These are phyloP conservation scores for Physcomitrellopsis africana DNA, from an alignment of 225 moss, liverwort and hornwort genomes.

Conservation along the genomic window DNA sequence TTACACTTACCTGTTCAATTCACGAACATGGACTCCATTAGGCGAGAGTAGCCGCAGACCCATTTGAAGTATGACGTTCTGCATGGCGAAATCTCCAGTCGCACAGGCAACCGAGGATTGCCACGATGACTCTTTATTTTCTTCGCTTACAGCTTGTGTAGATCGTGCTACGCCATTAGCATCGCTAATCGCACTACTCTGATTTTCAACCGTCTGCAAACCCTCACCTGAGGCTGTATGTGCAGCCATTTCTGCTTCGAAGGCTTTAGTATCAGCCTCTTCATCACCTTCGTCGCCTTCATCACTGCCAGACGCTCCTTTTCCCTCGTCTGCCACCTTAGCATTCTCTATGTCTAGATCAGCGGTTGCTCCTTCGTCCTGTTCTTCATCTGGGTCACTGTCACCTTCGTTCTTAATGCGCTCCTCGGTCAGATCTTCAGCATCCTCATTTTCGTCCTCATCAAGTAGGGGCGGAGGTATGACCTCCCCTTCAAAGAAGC, in stretches of 20 bases:
- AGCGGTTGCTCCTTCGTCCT: constrained; percentile 2
- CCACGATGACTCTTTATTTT: constrained; percentile 50
- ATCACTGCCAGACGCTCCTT: constrained; percentile 29
- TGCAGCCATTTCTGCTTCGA: constrained; percentile 51
- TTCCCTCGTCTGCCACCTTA: constrained; percentile 29
- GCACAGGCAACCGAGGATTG: constrained; percentile 86
- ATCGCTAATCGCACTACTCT: constrained; percentile 35
- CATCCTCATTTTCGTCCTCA: constrained; percentile 35
- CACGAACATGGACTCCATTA: constrained; percentile 79
- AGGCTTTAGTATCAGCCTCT: constrained; percentile 47
- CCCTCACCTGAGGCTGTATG: constrained; percentile 31
- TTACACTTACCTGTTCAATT: constrained; percentile 67
- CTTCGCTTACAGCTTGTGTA: constrained; percentile 54
- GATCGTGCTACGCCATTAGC: constrained; percentile 42
- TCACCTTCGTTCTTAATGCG: background rate
- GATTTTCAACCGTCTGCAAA: constrained; percentile 32
- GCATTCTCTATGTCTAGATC: constrained; percentile 19
- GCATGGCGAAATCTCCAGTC: constrained; percentile 96
- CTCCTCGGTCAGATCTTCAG: constrained; percentile 19
- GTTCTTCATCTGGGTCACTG: constrained; percentile 8
- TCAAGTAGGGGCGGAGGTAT: constrained; percentile 29
- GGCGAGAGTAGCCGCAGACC: constrained; percentile 94
- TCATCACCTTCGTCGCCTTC: constrained; percentile 41
- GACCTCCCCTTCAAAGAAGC: constrained; percentile 49
- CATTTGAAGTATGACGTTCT: constrained; percentile 97